phyloP scores from a whole-genome alignment of 2,329 filamentous ascomycete genomes.

The Hawksworthiomyces lignivorus region DNA sequence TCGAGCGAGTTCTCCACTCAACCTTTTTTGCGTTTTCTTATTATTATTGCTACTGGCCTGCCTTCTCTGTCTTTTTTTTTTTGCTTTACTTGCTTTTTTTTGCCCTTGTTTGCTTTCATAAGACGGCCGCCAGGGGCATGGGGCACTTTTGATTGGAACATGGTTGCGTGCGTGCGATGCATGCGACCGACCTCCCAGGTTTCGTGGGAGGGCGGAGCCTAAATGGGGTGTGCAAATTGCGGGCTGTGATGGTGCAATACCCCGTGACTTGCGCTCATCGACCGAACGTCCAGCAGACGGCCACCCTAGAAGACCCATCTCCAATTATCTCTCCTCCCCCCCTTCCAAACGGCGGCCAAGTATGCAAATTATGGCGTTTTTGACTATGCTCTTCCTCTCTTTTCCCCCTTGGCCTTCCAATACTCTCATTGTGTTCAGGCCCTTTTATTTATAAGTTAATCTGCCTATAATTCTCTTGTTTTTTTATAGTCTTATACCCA shows the following conservation, averaged over 20 bases:
- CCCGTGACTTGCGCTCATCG: conserved; percentile 39
- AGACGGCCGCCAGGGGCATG: background rate
- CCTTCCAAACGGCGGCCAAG: conserved; percentile 1
- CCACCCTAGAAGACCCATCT: conserved; percentile 2
- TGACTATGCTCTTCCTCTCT: background rate
- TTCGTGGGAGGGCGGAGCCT: conserved; percentile 19
- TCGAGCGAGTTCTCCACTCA: background rate
- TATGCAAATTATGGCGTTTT: conserved; percentile 3
- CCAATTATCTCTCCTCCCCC: background rate
- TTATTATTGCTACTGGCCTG: background rate
- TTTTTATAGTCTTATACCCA: conserved; percentile 7
- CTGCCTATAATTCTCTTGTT: conserved; percentile 1
- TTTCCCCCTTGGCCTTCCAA: background rate
- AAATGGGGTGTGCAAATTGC: conserved; percentile 35
- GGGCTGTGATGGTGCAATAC: conserved; percentile 50
- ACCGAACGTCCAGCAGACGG: background rate
- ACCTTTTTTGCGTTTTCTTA: background rate
- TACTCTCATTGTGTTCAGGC: background rate
- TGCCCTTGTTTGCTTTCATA: background rate
- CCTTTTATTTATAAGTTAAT: background rate
- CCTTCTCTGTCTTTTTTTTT: background rate
- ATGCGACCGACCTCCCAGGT: conserved; percentile 14
- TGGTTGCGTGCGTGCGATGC: conserved; percentile 13
- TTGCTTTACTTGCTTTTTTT: background rate
- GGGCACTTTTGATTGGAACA: conserved; percentile 24